A percentile compares a stretch with the other conserved stretches of the same genome.
These are phyloP conservation scores for Epipyxis sp. DNA, from an alignment of 108 stramenopile genomes.

Conservation along the genomic window DNA sequence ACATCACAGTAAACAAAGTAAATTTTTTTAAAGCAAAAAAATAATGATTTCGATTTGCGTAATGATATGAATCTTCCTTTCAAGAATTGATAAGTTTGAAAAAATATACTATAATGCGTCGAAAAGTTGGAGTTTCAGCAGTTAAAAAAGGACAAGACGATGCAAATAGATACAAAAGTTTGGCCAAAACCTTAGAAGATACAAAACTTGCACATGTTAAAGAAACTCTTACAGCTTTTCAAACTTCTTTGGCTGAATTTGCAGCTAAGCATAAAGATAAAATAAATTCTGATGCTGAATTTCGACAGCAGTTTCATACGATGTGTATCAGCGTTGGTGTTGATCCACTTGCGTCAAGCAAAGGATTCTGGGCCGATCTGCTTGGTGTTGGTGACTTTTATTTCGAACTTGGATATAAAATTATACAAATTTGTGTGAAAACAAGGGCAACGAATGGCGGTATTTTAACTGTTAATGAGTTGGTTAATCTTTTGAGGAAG, in stretches of 20 bases:
- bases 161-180: conserved; percentile 30
- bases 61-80: no score
- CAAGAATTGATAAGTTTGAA: no score
- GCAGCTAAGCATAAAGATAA: conserved; percentile 80
- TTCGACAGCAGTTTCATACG: conserved; percentile 83
- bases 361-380: conserved; percentile 64
- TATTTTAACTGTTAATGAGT: conserved; percentile 63
- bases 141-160: conserved; percentile 45
- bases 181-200: conserved; percentile 50
- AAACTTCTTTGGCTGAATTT: conserved; percentile 60
- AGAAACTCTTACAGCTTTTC: conserved; percentile 48
- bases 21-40: no score
- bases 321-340: conserved; percentile 83
- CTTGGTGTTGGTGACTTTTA: conserved; percentile 88
- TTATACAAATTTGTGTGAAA: conserved; percentile 72
- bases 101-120: conserved; percentile 19
- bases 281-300: conserved; percentile 78
- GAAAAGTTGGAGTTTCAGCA: conserved; percentile 20
- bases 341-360: conserved; percentile 63
- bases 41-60: no score
- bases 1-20: no score
- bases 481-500: not conserved
- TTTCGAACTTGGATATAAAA: conserved; percentile 95
- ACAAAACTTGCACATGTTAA: conserved; percentile 45
- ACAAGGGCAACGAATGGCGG: conserved; percentile 87